These are phyloP conservation scores for Exophiala dermatitidis DNA, from an alignment of 2,329 filamentous ascomycete genomes.

Conservation along the genomic window DNA sequence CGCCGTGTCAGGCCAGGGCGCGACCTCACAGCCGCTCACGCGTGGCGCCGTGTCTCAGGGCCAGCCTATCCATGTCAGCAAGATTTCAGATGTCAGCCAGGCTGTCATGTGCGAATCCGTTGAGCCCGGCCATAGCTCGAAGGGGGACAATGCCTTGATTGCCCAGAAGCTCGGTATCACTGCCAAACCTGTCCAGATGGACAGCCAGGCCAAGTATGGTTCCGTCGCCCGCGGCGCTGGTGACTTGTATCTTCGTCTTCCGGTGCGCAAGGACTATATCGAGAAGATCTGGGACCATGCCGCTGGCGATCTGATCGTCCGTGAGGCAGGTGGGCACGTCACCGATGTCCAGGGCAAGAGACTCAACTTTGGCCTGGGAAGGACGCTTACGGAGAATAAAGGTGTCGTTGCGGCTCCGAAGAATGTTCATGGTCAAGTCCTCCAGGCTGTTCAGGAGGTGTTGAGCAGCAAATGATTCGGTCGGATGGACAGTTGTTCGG, in stretches of 20 bases:
- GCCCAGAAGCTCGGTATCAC: conserved; percentile 80
- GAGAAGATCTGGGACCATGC: conserved; percentile 99
- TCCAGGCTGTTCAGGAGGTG: conserved; percentile 75
- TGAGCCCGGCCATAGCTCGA: conserved; percentile 84
- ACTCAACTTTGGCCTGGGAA: conserved; percentile 77
- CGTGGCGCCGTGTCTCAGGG: conserved; percentile 36
- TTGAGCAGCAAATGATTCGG: conserved; percentile 44
- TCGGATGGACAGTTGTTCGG: too few relatives aligned
- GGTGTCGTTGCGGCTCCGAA: conserved; percentile 84
- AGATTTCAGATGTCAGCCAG: conserved; percentile 62
- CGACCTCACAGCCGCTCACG: conserved; percentile 69
- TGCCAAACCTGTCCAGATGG: conserved; percentile 84
- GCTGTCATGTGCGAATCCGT: conserved; percentile 97
- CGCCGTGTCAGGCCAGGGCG: conserved; percentile 70
- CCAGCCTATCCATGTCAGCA: conserved; percentile 70
- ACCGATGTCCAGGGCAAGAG: conserved; percentile 80
- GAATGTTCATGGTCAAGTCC: conserved; percentile 65
- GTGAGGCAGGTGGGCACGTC: conserved; percentile 86
- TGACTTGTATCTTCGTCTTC: conserved; percentile 87
- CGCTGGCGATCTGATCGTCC: conserved; percentile 85
- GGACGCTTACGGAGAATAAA: conserved; percentile 84
- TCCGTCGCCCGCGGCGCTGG: conserved; percentile 89
- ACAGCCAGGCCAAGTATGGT: conserved; percentile 96
- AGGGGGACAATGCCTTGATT: conserved; percentile 79
- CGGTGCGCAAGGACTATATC: conserved; percentile 77